Percentiles rank a stretch among this genome's conserved stretches.
Evolutionary conservation across 78 protist genomes (phyloP).

Genomic region (Diacronema lutheri): DNA sequence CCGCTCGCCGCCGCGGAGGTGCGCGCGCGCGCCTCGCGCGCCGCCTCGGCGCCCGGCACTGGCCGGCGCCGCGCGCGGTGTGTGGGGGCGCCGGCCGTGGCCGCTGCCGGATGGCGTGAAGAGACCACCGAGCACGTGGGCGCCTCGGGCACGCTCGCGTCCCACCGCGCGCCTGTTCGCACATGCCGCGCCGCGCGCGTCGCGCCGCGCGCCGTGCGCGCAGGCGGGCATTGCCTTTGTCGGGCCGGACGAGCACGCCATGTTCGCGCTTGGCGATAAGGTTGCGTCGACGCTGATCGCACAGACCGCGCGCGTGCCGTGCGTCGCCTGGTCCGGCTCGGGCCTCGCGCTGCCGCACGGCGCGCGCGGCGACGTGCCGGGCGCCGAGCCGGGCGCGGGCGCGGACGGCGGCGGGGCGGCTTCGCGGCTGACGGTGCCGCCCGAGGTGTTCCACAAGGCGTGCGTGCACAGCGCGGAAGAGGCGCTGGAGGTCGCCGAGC

Average conservation of each 20-base stretch:
- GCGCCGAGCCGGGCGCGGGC: no score
- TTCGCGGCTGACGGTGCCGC: not conserved
- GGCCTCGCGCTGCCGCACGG: not conserved
- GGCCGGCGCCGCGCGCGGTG: no score
- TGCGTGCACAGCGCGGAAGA: slow-evolving; percentile 48
- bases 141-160: slow-evolving; percentile 91
- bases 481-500: slow-evolving; percentile 39
- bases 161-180: not conserved
- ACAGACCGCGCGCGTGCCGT: slow-evolving; percentile 86
- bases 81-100: no score
- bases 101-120: no score
- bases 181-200: no score
- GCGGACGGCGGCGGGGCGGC: not conserved
- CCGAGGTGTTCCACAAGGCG: slow-evolving; percentile 12
- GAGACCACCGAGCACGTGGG: no score
- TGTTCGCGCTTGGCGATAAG: slow-evolving; percentile 93
- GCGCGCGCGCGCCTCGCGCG: no score
- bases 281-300: slow-evolving; percentile 94
- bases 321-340: slow-evolving; percentile 90
- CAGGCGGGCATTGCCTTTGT: not conserved
- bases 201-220: no score
- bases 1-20: slow-evolving; percentile 67
- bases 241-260: slow-evolving; percentile 23
- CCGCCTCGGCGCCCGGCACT: no score
- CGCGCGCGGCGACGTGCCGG: not conserved